These are phyloP conservation scores for Parastagonospora avenae DNA, from an alignment of 2,329 filamentous ascomycete species.

Conservation along the genomic window DNA sequence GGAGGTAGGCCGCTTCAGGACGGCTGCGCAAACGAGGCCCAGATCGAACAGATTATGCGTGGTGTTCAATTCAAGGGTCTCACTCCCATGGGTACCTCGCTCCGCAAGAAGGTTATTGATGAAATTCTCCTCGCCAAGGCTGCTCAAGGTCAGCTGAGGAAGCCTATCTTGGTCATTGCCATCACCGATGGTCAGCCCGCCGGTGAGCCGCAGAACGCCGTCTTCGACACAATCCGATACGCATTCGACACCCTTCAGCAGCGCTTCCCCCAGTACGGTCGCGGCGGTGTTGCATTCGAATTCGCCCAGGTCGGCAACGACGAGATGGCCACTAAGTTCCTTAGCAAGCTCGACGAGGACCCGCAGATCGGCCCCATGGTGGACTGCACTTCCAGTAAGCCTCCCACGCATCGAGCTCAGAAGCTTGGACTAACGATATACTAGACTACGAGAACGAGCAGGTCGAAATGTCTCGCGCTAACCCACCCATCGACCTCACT, in stretches of 20 bases:
- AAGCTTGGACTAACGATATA: slow-evolving; percentile 6
- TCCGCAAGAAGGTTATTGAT: slow-evolving; percentile 68
- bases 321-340: slow-evolving; percentile 66
- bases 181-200: slow-evolving; percentile 71
- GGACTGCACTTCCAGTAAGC: slow-evolving; percentile 71
- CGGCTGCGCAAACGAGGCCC: slow-evolving; percentile 61
- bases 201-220: slow-evolving; percentile 62
- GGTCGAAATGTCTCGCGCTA: slow-evolving; percentile 66
- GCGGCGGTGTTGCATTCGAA: slow-evolving; percentile 67
- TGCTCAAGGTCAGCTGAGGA: slow-evolving; percentile 59
- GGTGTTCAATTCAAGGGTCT: slow-evolving; percentile 68
- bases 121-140: slow-evolving; percentile 62
- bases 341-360: slow-evolving; percentile 67
- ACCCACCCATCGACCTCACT: slow-evolving; percentile 66
- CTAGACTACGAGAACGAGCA: slow-evolving; percentile 70
- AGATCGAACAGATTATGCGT: slow-evolving; percentile 63
- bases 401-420: not conserved
- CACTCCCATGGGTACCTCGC: slow-evolving; percentile 68
- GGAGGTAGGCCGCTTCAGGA: slow-evolving; percentile 53
- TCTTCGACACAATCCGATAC: slow-evolving; percentile 63
- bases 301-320: slow-evolving; percentile 74
- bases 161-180: slow-evolving; percentile 68
- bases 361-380: slow-evolving; percentile 65
- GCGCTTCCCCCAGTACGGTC: slow-evolving; percentile 55
- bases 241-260: slow-evolving; percentile 59